A percentile compares a stretch with the other conserved stretches of the same genome.
phyloP scores from a whole-genome alignment of 148 eudicot species.

The Cornus florida region DNA sequence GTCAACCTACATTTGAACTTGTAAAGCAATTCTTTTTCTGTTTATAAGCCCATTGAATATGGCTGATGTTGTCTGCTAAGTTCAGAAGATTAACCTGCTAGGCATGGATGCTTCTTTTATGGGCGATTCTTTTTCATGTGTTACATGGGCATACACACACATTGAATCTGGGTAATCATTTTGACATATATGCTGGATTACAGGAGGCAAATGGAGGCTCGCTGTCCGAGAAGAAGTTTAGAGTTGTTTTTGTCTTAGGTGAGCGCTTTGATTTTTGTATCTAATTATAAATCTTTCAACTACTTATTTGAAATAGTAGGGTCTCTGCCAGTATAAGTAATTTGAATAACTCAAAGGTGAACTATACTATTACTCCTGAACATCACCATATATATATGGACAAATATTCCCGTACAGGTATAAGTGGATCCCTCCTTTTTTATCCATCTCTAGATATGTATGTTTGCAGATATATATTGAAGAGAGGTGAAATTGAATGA shows the following conservation, averaged over 20 bases:
- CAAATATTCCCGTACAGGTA: too few species aligned
- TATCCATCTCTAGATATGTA: too few species aligned
- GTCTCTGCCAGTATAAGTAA: too few species aligned
- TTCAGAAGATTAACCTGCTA: neutral
- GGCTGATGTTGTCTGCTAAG: neutral
- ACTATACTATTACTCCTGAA: too few species aligned
- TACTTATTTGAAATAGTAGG: too few species aligned
- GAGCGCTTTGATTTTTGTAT: slow-evolving; percentile 9
- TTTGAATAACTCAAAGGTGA: too few species aligned
- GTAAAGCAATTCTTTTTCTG: neutral
- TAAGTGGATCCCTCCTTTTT: too few species aligned
- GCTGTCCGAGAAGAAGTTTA: neutral
- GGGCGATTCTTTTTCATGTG: too few species aligned
- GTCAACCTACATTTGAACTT: neutral
- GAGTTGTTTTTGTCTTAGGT: slow-evolving; percentile 15
- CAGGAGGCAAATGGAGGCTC: slow-evolving; percentile 13
- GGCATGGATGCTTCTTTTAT: neutral
- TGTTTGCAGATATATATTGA: too few species aligned
- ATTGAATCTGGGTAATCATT: neutral
- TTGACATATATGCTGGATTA: slow-evolving; percentile 1
- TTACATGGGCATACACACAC: neutral
- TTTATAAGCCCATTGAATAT: neutral
- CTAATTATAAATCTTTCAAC: neutral
- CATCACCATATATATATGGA: too few species aligned
- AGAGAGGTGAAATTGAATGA: too few species aligned